phyloP scores from a whole-genome alignment of 257 asterid genomes.

The Gentiana macrophylla region DNA sequence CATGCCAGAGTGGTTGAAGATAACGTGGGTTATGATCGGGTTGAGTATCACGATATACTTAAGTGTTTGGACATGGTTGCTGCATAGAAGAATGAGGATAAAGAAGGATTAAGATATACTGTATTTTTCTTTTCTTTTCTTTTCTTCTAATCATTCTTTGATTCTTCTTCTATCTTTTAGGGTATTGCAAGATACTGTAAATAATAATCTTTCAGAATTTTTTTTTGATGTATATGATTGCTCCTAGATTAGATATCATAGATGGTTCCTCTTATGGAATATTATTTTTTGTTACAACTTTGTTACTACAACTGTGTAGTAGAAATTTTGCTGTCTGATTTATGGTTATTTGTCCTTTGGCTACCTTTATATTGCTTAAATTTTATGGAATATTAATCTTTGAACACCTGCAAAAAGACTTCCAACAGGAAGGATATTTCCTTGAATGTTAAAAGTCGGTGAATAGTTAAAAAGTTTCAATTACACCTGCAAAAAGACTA shows the following conservation, averaged over 20 bases:
- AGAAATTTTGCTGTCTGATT: too few species aligned
- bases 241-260: constrained; percentile 28
- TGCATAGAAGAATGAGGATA: constrained; percentile 54
- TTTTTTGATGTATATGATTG: constrained; percentile 34
- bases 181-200: constrained; percentile 27
- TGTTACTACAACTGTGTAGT: too few species aligned
- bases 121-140: not conserved
- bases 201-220: constrained; percentile 10
- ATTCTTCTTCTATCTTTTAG: constrained; percentile 17
- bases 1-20: constrained; percentile 81
- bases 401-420: too few species aligned
- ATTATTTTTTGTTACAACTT: too few species aligned
- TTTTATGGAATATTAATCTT: too few species aligned
- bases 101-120: constrained; percentile 37
- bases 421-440: too few species aligned
- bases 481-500: too few species aligned
- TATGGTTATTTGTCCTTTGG: too few species aligned
- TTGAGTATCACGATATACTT: constrained; percentile 45
- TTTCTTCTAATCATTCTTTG: constrained; percentile 21
- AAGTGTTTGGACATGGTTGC: constrained; percentile 68
- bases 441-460: too few species aligned
- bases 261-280: constrained; percentile 10
- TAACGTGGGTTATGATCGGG: constrained; percentile 56
- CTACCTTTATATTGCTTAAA: too few species aligned
- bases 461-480: too few species aligned